Evolutionary conservation across 2,329 filamentous ascomycete species (phyloP), one percentile per base, ranked within the genome.

Genomic region (Stemphylium vesicarium): DNA sequence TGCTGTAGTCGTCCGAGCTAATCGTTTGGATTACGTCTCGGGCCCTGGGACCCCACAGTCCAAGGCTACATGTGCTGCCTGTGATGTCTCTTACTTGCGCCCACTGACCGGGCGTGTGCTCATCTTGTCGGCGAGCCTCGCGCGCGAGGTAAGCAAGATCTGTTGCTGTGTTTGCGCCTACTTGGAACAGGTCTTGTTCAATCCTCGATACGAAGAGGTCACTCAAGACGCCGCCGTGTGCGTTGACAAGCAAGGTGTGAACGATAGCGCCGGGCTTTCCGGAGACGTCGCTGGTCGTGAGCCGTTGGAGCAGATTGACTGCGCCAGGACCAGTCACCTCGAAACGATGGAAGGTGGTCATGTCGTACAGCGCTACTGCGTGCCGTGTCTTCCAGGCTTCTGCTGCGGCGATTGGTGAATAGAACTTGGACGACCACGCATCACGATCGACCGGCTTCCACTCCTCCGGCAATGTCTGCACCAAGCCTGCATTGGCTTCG

Each of bases 351-450:
- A 86, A 78, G 0, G 85, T 81, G 1, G 84, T 87, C 79, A 88
- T 81, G 59, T 88, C 85, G 63, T 84, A 88, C 79, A 88, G 79
- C 7, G 83, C 85, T 2, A 82, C 85, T 0, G 83, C 81, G 4
- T 84, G 86, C 1, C 86, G 80, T 2, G 85, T 88, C 75, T 85
- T 87, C 84, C 84, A 88, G 0, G 85, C 85, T 66, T 88, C 85
- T 0, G 77, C 85, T 0, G 84, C 84, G 0, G 81, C 79, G 33
- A 87, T 82, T 0, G 84, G 82, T 0, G 84, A 87, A 66, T 86
- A 82, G 56, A 81, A 85, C 20, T 76, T 74, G 0, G 80, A 73
- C 0, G 85, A 84, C 85, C 85, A 88, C 0, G 79, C 70, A 64
- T 88, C 85, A 10, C 85, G 80, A 33, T 82, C 79, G 0, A 80